A percentile compares a stretch with the other conserved stretches of the same genome.
Conservation (phyloP, 2,329 filamentous ascomycete genomes). For the Phoma sp. region DNA sequence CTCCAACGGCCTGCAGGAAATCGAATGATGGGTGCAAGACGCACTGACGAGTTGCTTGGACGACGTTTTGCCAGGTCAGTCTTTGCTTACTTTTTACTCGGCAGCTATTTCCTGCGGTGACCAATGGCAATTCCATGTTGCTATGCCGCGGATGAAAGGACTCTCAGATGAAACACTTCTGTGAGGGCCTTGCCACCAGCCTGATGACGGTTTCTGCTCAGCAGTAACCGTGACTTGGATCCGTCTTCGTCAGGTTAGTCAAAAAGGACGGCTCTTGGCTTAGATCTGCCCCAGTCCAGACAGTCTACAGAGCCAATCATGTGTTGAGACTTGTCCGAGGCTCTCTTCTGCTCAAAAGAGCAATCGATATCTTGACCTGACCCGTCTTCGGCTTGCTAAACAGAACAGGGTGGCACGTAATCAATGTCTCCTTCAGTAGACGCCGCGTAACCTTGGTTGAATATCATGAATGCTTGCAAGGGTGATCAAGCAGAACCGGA, state of each 20-base stretch:
- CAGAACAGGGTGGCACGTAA: constrained; percentile 10
- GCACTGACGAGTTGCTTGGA: constrained; percentile 41
- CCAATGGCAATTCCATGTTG: constrained; percentile 27
- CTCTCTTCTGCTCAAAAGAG: constrained; percentile 23
- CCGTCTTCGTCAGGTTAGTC: constrained; percentile 23
- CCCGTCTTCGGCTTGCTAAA: constrained; percentile 4
- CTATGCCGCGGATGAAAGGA: constrained; percentile 8
- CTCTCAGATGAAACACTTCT: constrained; percentile 27
- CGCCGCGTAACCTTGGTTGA: constrained; percentile 16
- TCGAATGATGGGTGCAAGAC: constrained; percentile 18
- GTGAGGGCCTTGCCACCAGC: constrained; percentile 16
- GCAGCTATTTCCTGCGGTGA: constrained; percentile 17
- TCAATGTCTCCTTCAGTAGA: not conserved
- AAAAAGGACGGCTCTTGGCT: constrained; percentile 1
- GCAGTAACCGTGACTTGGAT: constrained; percentile 13
- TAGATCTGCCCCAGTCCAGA: constrained; percentile 3
- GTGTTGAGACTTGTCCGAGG: constrained; percentile 26
- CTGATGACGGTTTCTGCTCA: constrained; percentile 23
- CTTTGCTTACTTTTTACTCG: constrained; percentile 30
- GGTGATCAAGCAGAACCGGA: constrained; percentile 8
- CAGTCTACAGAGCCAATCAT: constrained; percentile 19
- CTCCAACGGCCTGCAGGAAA: constrained; percentile 25
- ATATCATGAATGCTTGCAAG: constrained; percentile 30
- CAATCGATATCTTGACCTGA: constrained; percentile 8
- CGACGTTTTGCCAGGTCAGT: constrained; percentile 38